These are phyloP conservation scores for Aspergillus avenaceus DNA, from an alignment of 495 filamentous ascomycete genomes.

Conservation along the genomic window DNA sequence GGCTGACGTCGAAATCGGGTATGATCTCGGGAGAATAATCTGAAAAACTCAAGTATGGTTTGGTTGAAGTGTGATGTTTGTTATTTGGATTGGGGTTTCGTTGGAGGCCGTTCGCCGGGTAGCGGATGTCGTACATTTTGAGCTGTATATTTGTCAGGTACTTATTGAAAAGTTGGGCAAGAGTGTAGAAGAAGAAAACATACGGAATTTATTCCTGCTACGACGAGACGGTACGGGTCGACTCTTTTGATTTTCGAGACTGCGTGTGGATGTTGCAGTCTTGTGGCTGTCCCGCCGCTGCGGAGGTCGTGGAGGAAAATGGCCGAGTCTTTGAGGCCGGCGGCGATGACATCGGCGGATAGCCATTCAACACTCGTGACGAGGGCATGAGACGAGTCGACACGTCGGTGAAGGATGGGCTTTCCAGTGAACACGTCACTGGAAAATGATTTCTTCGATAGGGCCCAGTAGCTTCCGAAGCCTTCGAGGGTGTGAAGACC, in stretches of 20 bases:
- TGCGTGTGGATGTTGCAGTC: conserved; percentile 31
- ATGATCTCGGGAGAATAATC: conserved; percentile 23
- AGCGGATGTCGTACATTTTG: conserved; percentile 46
- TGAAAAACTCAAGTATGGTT: conserved; percentile 34
- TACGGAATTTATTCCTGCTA: conserved; percentile 35
- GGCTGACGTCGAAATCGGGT: conserved; percentile 34
- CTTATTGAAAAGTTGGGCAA: not conserved
- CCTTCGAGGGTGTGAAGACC: conserved; percentile 36
- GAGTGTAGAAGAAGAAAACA: not conserved
- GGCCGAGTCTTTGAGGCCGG: conserved; percentile 32
- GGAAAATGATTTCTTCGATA: conserved; percentile 30
- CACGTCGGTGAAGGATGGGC: conserved; percentile 15
- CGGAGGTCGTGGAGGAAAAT: conserved; percentile 38
- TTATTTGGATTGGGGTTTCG: conserved; percentile 24
- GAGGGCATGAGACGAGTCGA: conserved; percentile 27
- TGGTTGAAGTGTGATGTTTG: conserved; percentile 25
- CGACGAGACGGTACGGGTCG: conserved; percentile 34
- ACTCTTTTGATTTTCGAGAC: conserved; percentile 36
- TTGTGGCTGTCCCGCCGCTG: conserved; percentile 25
- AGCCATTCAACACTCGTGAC: conserved; percentile 41
- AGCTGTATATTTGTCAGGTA: conserved; percentile 21
- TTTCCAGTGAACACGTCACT: conserved; percentile 13
- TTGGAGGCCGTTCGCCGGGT: conserved; percentile 26
- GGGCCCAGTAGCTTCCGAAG: conserved; percentile 24
- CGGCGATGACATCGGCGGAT: conserved; percentile 30